phyloP scores from a whole-genome alignment of 1,139 yeast species.

The Geotrichum histeridarum region DNA sequence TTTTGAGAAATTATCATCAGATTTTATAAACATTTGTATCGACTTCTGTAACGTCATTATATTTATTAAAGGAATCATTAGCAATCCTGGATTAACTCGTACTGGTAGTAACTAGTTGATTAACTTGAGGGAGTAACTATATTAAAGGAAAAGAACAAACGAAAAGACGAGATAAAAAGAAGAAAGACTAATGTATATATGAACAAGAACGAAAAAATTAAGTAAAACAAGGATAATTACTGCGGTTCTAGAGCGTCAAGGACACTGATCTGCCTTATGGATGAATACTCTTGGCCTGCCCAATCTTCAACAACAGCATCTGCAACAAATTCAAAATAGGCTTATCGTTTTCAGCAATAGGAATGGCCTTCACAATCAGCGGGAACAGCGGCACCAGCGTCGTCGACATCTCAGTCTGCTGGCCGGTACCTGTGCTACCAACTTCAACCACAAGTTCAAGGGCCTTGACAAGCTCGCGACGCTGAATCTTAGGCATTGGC shows the following conservation, averaged over 20 bases:
- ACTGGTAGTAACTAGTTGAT: no score
- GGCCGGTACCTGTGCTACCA: neutral
- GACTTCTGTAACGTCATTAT: no score
- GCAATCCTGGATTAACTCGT: neutral
- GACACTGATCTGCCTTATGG: neutral
- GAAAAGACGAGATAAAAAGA: neutral
- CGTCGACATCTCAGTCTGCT: neutral
- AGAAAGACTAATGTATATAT: neutral
- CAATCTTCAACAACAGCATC: constrained; percentile 9
- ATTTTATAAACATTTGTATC: no score
- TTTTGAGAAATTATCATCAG: neutral
- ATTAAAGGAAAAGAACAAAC: neutral
- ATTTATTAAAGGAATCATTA: no score
- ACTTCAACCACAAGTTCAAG: constrained; percentile 23
- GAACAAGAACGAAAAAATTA: neutral
- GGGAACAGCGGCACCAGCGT: constrained; percentile 17
- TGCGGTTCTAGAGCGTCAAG: no score
- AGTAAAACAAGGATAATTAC: neutral
- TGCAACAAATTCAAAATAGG: constrained; percentile 6
- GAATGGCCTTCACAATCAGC: constrained; percentile 21
- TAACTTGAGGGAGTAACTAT: no score
- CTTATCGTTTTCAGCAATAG: constrained; percentile 23
- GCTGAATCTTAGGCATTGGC: constrained; percentile 53
- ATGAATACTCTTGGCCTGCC: constrained; percentile 3
- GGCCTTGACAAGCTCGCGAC: constrained; percentile 42